These are phyloP conservation scores for Metschnikowia similis DNA, from an alignment of 805 yeast species.

Conservation along the genomic window DNA sequence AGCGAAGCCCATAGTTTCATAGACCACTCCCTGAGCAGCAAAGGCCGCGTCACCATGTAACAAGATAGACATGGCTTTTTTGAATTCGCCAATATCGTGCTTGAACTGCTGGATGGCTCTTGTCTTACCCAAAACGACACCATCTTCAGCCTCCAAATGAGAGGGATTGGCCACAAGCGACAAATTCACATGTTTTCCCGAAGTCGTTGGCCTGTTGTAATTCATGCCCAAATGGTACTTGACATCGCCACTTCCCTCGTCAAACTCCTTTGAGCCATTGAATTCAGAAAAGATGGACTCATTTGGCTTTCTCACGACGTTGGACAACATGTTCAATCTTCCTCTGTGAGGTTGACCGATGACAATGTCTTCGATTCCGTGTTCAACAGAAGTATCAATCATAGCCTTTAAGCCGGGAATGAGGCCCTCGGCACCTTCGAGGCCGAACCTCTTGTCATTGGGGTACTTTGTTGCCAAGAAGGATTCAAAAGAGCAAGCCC, in stretches of 20 bases:
- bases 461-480: constrained; percentile 95
- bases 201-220: constrained; percentile 97
- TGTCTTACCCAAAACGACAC: constrained; percentile 96
- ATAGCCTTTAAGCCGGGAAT: constrained; percentile 96
- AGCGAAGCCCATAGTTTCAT: constrained; percentile 95
- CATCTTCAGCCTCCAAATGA: constrained; percentile 98
- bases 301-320: constrained; percentile 97
- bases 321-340: constrained; percentile 93
- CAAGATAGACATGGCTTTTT: constrained; percentile 87
- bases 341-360: constrained; percentile 99
- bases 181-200: constrained; percentile 92
- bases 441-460: constrained; percentile 96
- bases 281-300: constrained; percentile 97
- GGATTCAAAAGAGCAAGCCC: constrained; percentile 93
- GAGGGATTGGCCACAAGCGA: constrained; percentile 98
- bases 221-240: constrained; percentile 99
- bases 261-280: constrained; percentile 82
- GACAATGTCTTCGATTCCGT: constrained; percentile 92
- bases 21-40: constrained; percentile 98
- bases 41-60: constrained; percentile 99
- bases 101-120: constrained; percentile 93
- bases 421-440: constrained; percentile 96
- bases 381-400: constrained; percentile 88
- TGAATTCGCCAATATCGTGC: constrained; percentile 74
- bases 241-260: constrained; percentile 98